Base-by-base conservation (phyloP, 768 basidiomycete species). In the Nidula microcarpa region DNA sequence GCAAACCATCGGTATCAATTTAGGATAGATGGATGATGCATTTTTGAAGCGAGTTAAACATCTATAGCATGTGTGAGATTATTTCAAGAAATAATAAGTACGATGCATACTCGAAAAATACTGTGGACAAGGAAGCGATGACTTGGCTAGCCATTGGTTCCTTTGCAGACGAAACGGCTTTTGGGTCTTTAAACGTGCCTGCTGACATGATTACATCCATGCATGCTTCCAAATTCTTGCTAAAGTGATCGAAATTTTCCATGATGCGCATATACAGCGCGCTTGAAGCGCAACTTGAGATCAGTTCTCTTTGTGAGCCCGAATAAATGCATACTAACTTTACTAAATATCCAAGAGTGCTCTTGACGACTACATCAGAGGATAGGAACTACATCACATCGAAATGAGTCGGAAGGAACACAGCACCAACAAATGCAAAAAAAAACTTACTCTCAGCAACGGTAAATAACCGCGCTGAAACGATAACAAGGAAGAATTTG, bases 21-120 rank as follows among this genome's bases (percentile, higher is more conserved):
- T 62, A 0, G 81, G 81, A 53, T 81, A 73, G 23, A 66, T 74
- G 2, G 70, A 65, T 8, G 79, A 65, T 0, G 77, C 76, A 43
- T 80, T 77, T 63, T 85, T 84, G 68, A 85, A 86, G 2, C 84
- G 82, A 4, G 72, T 73, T 6, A 86, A 59, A 49, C 72, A 81
- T 56, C 85, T 86, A 49, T 33, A 1, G 23, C 47, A 53, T 33
- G 14, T 33, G 23, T 59, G 23, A 50, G 14, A 47, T 32, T 30
- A 61, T n/a, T 50, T 66, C 60, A 62, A 52, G 7, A 55, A 48
- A 1, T 14, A 60, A 8, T 14, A 33, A 33, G 49, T 7, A 34
- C 11, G 2, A 0, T 2, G 64, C 77, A 6, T 57, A 86, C 85
- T 85, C 80, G 37, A 75, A 73, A 46, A 85, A 66, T 9, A 84